Base-by-base conservation (phyloP, 352 stramenopile species). In the Globisporangium viniferum region DNA sequence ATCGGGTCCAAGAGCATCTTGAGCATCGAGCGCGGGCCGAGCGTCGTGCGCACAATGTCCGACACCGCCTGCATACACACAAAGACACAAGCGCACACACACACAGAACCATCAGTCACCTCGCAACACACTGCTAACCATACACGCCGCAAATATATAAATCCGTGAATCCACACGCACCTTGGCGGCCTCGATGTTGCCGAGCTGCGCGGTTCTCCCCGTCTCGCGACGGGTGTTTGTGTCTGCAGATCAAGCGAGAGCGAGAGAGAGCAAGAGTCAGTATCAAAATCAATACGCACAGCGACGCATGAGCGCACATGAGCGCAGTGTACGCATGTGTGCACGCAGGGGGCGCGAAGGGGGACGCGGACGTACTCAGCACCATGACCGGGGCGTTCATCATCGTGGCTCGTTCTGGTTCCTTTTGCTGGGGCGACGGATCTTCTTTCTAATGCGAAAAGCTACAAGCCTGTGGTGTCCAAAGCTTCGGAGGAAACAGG, bases 1-100 rank as follows among this genome's bases (percentile, higher is more conserved):
- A 99, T 99, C 33, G 97, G 97, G 89, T 99, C 97, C 69, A 99
- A 79, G 18, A 99, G 86, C 98, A 99, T 99, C 89, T 99, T 98
- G 67, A 98, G 86, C 97, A 99, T 99, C 55, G 95, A 99, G 60
- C 97, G 90, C 53, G 98, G 98, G 39, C 98, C 98, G 33, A 99
- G 80, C 8, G 98, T 99, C 29, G 98, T 99, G 73, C 97, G 93
- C 73, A 99, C 98, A 75, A 99, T 99, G 79, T 99, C 95, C 20
- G 93, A 91, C 65, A 98, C 94, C n/a, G 95, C 94, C 84, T 94
- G 63, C 6, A 75, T 33, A 10, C 73, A 22, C 59, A 14, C 7
- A 18, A 9, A 61, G 10, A 6, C 33, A 54, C 36, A 12, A 44
- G 14, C 39, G 3, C 39, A 18, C 12, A 59, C 24, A 46, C 24